phyloP scores from a whole-genome alignment of 2,329 filamentous ascomycete species.

The Rutstroemia sp. region DNA sequence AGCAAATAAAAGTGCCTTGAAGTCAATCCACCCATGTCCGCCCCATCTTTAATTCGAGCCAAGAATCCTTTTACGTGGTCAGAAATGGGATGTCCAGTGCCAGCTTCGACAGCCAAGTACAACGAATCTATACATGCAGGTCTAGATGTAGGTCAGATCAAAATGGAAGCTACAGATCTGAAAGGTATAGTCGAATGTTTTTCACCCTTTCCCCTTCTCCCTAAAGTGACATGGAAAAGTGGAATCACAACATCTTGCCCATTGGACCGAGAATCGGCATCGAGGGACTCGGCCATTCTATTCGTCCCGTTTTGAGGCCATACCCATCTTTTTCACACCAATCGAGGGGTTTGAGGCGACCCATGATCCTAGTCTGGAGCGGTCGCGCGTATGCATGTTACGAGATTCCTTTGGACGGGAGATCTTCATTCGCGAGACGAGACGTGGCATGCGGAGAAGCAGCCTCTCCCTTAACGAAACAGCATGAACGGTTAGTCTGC shows the following conservation, averaged over 20 bases:
- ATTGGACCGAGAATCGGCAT: background rate
- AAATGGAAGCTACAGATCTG: conserved; percentile 4
- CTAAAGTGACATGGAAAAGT: background rate
- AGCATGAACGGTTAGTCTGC: background rate
- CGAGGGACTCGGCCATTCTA: background rate
- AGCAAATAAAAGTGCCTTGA: conserved; percentile 1
- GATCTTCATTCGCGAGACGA: conserved; percentile 1
- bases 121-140: conserved; percentile 3
- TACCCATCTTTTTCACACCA: background rate
- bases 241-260: background rate
- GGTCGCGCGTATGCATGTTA: conserved; percentile 1
- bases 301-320: background rate
- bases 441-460: conserved; percentile 7
- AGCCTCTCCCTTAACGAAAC: background rate
- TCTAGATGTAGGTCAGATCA: conserved; percentile 7
- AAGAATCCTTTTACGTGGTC: conserved; percentile 4
- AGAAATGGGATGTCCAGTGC: conserved; percentile 6
- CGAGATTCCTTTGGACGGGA: conserved; percentile 1
- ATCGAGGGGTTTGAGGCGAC: conserved; percentile 1
- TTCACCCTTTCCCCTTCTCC: background rate
- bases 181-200: background rate
- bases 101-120: background rate
- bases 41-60: background rate
- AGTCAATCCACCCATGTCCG: background rate
- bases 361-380: background rate